phyloP scores from a whole-genome alignment of 257 asterid genomes.

The Echites panduratus region DNA sequence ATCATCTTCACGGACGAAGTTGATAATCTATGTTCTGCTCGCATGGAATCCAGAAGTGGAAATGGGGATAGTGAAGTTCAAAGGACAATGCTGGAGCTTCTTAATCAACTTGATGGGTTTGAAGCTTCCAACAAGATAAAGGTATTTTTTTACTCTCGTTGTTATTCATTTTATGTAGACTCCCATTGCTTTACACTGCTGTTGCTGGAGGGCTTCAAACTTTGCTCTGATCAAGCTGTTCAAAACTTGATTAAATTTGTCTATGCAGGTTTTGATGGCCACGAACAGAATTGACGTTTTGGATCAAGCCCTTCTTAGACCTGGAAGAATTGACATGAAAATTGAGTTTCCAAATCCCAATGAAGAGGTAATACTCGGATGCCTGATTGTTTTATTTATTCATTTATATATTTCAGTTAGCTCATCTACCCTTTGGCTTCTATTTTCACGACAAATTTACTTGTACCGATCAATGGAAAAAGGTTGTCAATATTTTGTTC shows the following conservation, averaged over 20 bases:
- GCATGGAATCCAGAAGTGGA: slow-evolving; percentile 94
- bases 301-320: slow-evolving; percentile 91
- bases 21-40: slow-evolving; percentile 87
- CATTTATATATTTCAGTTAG: neutral
- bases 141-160: slow-evolving; percentile 24
- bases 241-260: neutral
- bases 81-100: slow-evolving; percentile 89
- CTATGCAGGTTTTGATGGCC: slow-evolving; percentile 77
- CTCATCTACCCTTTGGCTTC: neutral
- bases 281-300: slow-evolving; percentile 86
- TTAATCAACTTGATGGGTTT: slow-evolving; percentile 93
- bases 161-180: slow-evolving; percentile 1
- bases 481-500: neutral
- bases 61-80: slow-evolving; percentile 94
- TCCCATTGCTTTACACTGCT: neutral
- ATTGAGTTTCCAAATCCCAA: slow-evolving; percentile 95
- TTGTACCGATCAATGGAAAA: neutral
- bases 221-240: slow-evolving; percentile 1
- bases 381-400: neutral
- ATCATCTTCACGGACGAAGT: slow-evolving; percentile 94
- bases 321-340: slow-evolving; percentile 89
- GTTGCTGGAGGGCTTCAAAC: neutral
- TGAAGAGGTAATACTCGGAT: slow-evolving; percentile 46
- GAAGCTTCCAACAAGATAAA: slow-evolving; percentile 93
- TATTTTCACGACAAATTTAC: neutral